These are phyloP conservation scores for Botrytis deweyae DNA, from an alignment of 2,329 filamentous ascomycete species.

Conservation along the genomic window DNA sequence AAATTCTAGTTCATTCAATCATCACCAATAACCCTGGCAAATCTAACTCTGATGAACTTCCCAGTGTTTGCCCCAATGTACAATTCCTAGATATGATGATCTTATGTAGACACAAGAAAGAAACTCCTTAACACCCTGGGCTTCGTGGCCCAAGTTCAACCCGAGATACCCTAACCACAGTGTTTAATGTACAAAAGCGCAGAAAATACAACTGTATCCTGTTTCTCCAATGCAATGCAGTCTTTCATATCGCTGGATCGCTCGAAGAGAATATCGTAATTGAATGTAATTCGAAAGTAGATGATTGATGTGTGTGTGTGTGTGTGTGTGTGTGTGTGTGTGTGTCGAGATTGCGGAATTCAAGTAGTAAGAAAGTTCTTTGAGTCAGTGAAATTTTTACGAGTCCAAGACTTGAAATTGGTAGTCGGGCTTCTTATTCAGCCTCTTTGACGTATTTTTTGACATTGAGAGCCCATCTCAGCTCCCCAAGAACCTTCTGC, in stretches of 20 bases:
- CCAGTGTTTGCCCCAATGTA: slow-evolving; percentile 19
- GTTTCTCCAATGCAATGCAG: slow-evolving; percentile 22
- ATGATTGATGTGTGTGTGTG: background rate
- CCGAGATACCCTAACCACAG: slow-evolving; percentile 19
- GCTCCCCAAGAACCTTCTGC: slow-evolving; percentile 61
- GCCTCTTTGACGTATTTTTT: slow-evolving; percentile 60
- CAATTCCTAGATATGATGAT: slow-evolving; percentile 1
- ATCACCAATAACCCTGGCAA: slow-evolving; percentile 15
- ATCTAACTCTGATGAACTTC: slow-evolving; percentile 14
- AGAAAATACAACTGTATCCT: slow-evolving; percentile 22
- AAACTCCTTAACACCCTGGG: slow-evolving; percentile 16
- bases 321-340: background rate
- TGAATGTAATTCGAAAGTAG: background rate
- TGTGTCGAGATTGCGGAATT: background rate
- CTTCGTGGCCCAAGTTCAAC: slow-evolving; percentile 10
- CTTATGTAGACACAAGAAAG: slow-evolving; percentile 12
- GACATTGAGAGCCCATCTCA: slow-evolving; percentile 71
- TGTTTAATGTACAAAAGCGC: slow-evolving; percentile 20
- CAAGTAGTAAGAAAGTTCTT: background rate
- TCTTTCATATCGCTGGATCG: slow-evolving; percentile 8
- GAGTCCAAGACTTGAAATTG: background rate
- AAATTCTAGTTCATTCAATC: slow-evolving; percentile 19
- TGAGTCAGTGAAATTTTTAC: background rate
- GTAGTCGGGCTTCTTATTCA: slow-evolving; percentile 42
- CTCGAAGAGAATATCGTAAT: slow-evolving; percentile 8